These are phyloP conservation scores for Hymenoscyphus fructigenus DNA, from an alignment of 2,329 filamentous ascomycete genomes.

Conservation along the genomic window DNA sequence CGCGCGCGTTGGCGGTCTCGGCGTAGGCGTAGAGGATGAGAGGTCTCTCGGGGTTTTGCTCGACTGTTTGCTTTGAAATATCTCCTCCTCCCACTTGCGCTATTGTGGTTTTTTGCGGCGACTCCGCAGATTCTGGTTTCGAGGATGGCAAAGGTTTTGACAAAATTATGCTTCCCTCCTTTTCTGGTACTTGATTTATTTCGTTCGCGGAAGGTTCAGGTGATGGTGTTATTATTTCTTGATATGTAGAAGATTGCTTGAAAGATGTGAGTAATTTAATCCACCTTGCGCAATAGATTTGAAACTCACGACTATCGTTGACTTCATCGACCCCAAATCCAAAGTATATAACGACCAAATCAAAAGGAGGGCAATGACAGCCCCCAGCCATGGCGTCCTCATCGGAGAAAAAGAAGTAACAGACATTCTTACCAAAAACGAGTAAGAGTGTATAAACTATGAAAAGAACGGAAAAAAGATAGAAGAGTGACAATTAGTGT, in stretches of 20 bases:
- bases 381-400: slow-evolving; percentile 8
- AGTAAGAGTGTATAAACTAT: not conserved
- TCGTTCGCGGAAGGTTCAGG: not conserved
- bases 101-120: too few species aligned
- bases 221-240: not conserved
- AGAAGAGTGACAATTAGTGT: not conserved
- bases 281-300: not conserved
- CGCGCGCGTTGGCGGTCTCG: slow-evolving; percentile 18
- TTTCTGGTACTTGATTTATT: not conserved
- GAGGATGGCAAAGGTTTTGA: too few species aligned
- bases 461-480: not conserved
- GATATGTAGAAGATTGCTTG: not conserved
- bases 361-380: not conserved
- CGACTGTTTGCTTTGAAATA: not conserved
- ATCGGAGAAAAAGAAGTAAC: not conserved
- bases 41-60: slow-evolving; percentile 4
- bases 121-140: too few species aligned
- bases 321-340: not conserved
- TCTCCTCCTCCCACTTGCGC: not conserved
- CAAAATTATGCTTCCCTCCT: not conserved
- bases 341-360: slow-evolving; percentile 14
- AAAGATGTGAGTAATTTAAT: not conserved
- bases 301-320: slow-evolving; percentile 5
- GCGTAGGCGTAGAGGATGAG: slow-evolving; percentile 26
- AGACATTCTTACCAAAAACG: slow-evolving; percentile 4